Base-by-base conservation (phyloP, 306 rosid genomes). In the Castanea crenata region DNA sequence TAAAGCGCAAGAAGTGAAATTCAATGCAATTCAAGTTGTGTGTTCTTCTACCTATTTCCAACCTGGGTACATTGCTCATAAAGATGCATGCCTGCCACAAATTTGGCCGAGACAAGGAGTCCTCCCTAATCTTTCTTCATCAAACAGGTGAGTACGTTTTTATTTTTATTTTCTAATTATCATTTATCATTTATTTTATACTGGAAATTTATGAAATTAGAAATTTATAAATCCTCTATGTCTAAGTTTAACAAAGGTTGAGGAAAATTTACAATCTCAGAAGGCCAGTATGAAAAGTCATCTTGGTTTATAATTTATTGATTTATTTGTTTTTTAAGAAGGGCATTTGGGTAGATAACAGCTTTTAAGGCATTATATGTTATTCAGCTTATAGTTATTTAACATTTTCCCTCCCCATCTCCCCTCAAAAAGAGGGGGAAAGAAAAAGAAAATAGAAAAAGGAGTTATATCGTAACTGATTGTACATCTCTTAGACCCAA, bases 21-120 rank as follows among this genome's bases (percentile, higher is more conserved):
- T 85, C 52, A 92, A 87, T 69, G 87, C 91, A 62, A 88, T 92
- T 72, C 94, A 92, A 85, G 83, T 92, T 82, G 96, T 92, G 69
- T 94, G 94, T 63, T 94, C 96, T 1, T 89, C 98, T 23, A 90
- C 85, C 87, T 92, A 89, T 82, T 87, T 89, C 78, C 56, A 88
- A 20, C 61, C 80, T 4, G 93, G 93, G 9, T 89, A 87, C 80
- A 73, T 87, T 74, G 71, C 94, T 55, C 97, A 91, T 67, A 91
- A 93, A 85, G 98, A 91, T 88, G 85, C 91, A 16, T 83, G 86
- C 69, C 87, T 91, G 25, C 98, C 98, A 1, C 97, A 93, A 81
- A 85, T 93, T 74, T 93, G 97, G 91, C 97, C 98, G 2, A 87
- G 94, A 82, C 75, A 85, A 38, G 84, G 81, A 67, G 83, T 88